A percentile compares a stretch with the other conserved stretches of the same genome.
Conservation (phyloP, 2,329 filamentous ascomycete genomes). For the Fonsecaea pedrosoi region DNA sequence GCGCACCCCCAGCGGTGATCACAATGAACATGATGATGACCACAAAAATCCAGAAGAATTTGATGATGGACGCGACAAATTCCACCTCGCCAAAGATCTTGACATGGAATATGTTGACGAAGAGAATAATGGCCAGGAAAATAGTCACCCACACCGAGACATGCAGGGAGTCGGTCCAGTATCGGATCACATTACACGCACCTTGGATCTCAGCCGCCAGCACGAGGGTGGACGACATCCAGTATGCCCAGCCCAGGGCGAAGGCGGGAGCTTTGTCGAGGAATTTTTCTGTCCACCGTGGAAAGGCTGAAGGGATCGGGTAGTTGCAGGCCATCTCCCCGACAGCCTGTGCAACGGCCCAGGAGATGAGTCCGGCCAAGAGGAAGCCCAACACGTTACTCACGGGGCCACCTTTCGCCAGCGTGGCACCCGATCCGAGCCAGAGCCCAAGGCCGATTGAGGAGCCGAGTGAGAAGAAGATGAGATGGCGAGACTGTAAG, state of each 20-base stretch:
- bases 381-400: conserved; percentile 55
- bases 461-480: conserved; percentile 50
- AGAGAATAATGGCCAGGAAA: conserved; percentile 42
- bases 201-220: conserved; percentile 55
- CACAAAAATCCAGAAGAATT: conserved; percentile 58
- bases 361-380: conserved; percentile 50
- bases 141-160: conserved; percentile 55
- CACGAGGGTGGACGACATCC: conserved; percentile 50
- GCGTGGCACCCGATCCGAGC: conserved; percentile 54
- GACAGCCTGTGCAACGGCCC: conserved; percentile 56
- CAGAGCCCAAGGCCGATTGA: conserved; percentile 58
- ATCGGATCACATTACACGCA: conserved; percentile 52
- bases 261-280: conserved; percentile 53
- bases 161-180: conserved; percentile 54
- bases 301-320: conserved; percentile 55
- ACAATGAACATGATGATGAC: conserved; percentile 56
- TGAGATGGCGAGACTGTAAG: conserved; percentile 45
- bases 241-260: conserved; percentile 58
- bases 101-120: conserved; percentile 53
- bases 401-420: conserved; percentile 52
- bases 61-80: conserved; percentile 53
- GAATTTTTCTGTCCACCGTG: conserved; percentile 57
- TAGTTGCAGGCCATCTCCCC: conserved; percentile 58
- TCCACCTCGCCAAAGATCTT: conserved; percentile 56
- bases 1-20: conserved; percentile 54